A percentile compares a stretch with the other conserved stretches of the same genome.
Evolutionary conservation across 805 yeast species (phyloP).

Genomic region (Kluyveromyces lactis): DNA sequence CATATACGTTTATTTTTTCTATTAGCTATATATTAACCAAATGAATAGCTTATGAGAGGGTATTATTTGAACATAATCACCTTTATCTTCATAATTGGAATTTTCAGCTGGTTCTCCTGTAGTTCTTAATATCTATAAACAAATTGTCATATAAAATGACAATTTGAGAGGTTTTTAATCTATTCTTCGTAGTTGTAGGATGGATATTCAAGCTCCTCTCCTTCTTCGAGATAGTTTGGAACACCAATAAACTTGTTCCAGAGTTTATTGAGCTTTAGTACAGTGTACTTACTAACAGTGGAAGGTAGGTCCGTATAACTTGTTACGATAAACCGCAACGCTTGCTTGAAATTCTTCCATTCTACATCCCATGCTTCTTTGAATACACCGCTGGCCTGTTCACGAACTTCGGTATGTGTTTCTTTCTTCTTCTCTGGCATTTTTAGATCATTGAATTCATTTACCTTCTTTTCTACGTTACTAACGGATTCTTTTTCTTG

Average conservation of each 20-base stretch:
- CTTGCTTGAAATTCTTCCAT: constrained; percentile 43
- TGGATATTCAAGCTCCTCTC: constrained; percentile 5
- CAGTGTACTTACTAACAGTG: constrained; percentile 41
- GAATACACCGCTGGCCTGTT: constrained; percentile 9
- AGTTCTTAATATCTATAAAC: too few relatives aligned
- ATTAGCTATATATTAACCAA: too few relatives aligned
- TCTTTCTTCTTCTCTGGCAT: constrained; percentile 16
- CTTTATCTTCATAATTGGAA: too few relatives aligned
- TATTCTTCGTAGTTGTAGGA: too few relatives aligned
- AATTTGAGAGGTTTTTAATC: too few relatives aligned
- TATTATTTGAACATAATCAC: too few relatives aligned
- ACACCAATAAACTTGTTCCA: constrained; percentile 78
- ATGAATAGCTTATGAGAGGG: too few relatives aligned
- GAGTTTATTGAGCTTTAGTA: constrained; percentile 43
- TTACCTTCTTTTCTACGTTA: not conserved
- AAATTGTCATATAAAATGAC: too few relatives aligned
- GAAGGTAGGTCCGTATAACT: constrained; percentile 69
- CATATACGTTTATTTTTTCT: too few relatives aligned
- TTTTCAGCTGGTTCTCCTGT: too few relatives aligned
- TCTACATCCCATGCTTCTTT: constrained; percentile 44
- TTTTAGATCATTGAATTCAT: constrained; percentile 19
- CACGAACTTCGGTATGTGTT: constrained; percentile 7
- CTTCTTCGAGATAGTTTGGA: constrained; percentile 24
- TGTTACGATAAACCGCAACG: constrained; percentile 51
- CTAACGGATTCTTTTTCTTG: constrained; percentile 1